These are phyloP conservation scores for Plantago major DNA, from an alignment of 257 asterid species.

Conservation along the genomic window DNA sequence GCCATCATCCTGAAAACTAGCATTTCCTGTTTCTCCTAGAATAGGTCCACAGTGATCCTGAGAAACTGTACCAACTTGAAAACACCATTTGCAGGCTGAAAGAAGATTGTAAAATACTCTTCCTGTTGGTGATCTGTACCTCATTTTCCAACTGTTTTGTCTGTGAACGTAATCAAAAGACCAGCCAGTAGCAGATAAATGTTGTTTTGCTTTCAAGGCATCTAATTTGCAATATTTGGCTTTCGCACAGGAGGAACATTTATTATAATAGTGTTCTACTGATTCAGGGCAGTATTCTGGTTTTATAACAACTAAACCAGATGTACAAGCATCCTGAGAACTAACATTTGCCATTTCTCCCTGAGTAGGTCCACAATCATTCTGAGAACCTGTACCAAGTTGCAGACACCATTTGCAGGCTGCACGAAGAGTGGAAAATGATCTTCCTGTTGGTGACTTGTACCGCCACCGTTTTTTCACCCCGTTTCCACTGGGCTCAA, in stretches of 20 bases:
- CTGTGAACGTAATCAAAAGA: conserved; percentile 17
- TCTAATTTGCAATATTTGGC: neutral
- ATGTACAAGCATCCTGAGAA: no score
- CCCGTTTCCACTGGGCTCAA: neutral
- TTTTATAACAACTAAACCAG: no score
- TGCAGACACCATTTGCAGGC: conserved; percentile 46
- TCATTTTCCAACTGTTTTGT: conserved; percentile 10
- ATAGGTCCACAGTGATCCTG: conserved; percentile 5
- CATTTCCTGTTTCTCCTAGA: neutral
- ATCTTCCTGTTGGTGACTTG: conserved; percentile 42
- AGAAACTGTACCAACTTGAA: conserved; percentile 6
- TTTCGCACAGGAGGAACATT: neutral
- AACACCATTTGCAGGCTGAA: conserved; percentile 46
- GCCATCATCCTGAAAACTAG: no score
- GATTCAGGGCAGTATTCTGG: conserved; percentile 51
- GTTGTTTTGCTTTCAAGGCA: conserved; percentile 45
- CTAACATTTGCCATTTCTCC: no score
- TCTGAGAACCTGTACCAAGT: neutral
- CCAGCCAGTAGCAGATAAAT: conserved; percentile 73
- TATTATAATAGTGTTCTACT: conserved; percentile 29
- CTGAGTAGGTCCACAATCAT: no score
- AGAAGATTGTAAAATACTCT: conserved; percentile 40
- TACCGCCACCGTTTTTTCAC: conserved; percentile 37
- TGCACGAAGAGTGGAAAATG: conserved; percentile 43
- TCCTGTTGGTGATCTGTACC: conserved; percentile 52